Percentiles rank a stretch among this genome's conserved stretches.
These are phyloP conservation scores for Mucor indicus DNA, from an alignment of 371 early-diverging fungal genomes.

Conservation along the genomic window DNA sequence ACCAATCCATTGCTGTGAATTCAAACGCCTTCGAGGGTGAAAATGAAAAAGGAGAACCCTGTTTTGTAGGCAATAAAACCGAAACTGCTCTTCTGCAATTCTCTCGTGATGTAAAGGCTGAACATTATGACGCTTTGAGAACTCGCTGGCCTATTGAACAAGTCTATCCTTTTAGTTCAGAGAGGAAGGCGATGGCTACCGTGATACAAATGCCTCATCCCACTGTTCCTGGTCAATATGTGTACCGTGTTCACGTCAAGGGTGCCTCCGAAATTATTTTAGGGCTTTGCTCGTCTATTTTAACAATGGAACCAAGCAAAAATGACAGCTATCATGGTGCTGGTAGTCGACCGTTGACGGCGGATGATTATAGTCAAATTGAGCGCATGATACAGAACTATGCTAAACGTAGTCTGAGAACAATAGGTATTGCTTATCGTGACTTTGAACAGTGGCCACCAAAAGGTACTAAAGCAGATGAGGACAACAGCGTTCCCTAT, in stretches of 20 bases:
- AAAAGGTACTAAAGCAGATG: conserved; percentile 11
- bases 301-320: conserved; percentile 25
- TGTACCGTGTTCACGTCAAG: conserved; percentile 68
- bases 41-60: conserved; percentile 53
- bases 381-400: conserved; percentile 59
- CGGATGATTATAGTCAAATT: conserved; percentile 40
- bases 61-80: conserved; percentile 72
- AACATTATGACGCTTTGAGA: conserved; percentile 45
- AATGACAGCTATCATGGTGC: conserved; percentile 42
- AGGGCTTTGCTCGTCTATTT: conserved; percentile 11
- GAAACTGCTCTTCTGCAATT: conserved; percentile 80
- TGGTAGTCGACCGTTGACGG: conserved; percentile 40
- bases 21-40: conserved; percentile 73
- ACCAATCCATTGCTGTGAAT: conserved; percentile 72
- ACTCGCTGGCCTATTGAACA: conserved; percentile 50
- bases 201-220: conserved; percentile 52
- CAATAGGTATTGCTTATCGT: conserved; percentile 64
- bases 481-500: conserved; percentile 47
- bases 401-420: conserved; percentile 59
- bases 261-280: conserved; percentile 82
- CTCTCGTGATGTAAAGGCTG: conserved; percentile 47
- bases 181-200: conserved; percentile 85
- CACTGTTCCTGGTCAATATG: conserved; percentile 15
- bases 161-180: conserved; percentile 79
- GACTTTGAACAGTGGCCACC: conserved; percentile 61